Evolutionary conservation across 148 eudicot species (phyloP).

Genomic region (Polygonum maritimum): DNA sequence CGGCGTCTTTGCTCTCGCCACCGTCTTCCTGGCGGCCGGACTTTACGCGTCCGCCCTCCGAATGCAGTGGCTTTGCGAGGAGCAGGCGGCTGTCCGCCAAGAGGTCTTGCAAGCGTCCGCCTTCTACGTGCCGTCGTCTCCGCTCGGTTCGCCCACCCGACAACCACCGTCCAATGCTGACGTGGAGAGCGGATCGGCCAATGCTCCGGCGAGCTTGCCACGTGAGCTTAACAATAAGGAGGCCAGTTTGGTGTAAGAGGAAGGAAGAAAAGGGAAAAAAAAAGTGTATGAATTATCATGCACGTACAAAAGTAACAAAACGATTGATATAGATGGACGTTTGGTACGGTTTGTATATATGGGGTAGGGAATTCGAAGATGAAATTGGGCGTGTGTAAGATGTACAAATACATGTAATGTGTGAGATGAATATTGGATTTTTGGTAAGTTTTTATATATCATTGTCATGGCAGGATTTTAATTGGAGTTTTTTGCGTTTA

Average conservation of each 20-base stretch:
- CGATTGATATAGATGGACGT: no score
- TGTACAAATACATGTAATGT: no score
- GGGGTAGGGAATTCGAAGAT: no score
- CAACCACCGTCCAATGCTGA: not conserved
- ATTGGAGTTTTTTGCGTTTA: no score
- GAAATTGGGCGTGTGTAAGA: no score
- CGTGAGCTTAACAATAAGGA: not conserved
- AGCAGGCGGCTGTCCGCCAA: conserved; percentile 31
- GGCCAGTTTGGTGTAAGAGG: not conserved
- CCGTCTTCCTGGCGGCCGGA: conserved; percentile 66
- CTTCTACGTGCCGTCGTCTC: conserved; percentile 34
- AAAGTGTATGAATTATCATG: no score
- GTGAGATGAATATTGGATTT: no score
- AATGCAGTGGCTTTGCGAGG: conserved; percentile 39
- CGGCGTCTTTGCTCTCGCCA: conserved; percentile 52
- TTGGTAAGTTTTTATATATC: no score
- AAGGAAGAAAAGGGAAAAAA: no score
- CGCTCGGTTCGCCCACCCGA: conserved; percentile 41
- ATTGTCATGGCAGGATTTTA: no score
- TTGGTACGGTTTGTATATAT: no score
- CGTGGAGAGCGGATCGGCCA: not conserved
- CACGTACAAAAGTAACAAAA: no score
- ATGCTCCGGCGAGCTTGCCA: not conserved
- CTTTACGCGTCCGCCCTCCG: conserved; percentile 51
- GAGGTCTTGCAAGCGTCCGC: conserved; percentile 42